These are phyloP conservation scores for Ceratopteris richardii DNA, from an alignment of 75 land plant genomes.

Conservation along the genomic window DNA sequence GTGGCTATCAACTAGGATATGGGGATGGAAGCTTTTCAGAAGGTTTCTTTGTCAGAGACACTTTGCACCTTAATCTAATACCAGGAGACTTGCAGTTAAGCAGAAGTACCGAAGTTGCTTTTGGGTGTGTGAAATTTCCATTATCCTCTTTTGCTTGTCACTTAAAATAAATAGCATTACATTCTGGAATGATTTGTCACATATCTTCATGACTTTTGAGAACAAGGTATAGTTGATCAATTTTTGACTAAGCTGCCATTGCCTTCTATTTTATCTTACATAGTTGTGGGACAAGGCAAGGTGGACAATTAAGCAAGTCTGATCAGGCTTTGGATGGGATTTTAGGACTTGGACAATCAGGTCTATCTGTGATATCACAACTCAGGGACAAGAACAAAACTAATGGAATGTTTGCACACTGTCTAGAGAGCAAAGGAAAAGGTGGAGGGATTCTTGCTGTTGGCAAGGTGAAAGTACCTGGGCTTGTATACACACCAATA, in stretches of 20 bases:
- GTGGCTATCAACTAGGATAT: slow-evolving; percentile 45
- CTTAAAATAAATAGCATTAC: too few species aligned
- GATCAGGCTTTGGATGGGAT: slow-evolving; percentile 75
- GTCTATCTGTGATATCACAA: slow-evolving; percentile 66
- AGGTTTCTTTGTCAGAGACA: slow-evolving; percentile 54
- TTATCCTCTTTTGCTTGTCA: too few species aligned
- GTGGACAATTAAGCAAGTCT: slow-evolving; percentile 40
- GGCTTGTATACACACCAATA: slow-evolving; percentile 53
- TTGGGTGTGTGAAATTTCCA: slow-evolving; percentile 39
- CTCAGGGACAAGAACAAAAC: slow-evolving; percentile 47
- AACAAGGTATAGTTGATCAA: too few species aligned
- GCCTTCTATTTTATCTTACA: too few species aligned
- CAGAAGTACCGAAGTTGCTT: slow-evolving; percentile 34
- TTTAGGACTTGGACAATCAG: slow-evolving; percentile 69
- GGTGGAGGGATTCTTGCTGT: slow-evolving; percentile 84
- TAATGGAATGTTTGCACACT: slow-evolving; percentile 68
- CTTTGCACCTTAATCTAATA: slow-evolving; percentile 29
- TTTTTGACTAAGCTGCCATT: too few species aligned
- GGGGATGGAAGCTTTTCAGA: slow-evolving; percentile 69
- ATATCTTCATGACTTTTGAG: too few species aligned
- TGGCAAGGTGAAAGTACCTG: slow-evolving; percentile 59
- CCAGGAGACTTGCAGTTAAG: slow-evolving; percentile 27
- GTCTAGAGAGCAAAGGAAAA: slow-evolving; percentile 56
- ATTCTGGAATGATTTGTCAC: too few species aligned
- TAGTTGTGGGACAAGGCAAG: slow-evolving; percentile 52